Conservation (phyloP, 2,329 filamentous ascomycete genomes). For the Elsinoe arachidis region DNA sequence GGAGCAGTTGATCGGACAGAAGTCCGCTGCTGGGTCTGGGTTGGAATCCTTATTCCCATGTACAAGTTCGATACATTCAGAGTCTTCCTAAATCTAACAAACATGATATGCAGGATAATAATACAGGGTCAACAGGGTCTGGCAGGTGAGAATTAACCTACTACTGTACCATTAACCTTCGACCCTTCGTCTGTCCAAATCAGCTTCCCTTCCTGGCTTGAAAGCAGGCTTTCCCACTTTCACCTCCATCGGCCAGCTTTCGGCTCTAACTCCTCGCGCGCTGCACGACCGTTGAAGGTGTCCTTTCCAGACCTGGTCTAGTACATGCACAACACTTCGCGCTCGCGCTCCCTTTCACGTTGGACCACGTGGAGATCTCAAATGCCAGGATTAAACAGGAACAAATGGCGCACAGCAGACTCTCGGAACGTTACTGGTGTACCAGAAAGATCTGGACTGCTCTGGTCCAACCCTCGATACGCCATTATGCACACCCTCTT, state of each 20-base stretch:
- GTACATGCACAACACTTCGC: not conserved
- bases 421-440: constrained; percentile 1
- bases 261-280: not conserved
- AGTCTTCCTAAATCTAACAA: too few relatives aligned
- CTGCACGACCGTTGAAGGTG: not conserved
- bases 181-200: too few relatives aligned
- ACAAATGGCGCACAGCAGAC: not conserved
- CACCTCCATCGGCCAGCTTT: not conserved
- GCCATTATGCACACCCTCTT: not conserved
- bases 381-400: not conserved
- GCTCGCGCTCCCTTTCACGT: not conserved
- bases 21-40: not conserved
- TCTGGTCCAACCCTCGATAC: not conserved
- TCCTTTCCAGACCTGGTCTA: not conserved
- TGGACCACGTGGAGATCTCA: not conserved
- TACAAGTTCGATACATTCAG: not conserved
- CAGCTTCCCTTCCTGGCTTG: not conserved
- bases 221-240: not conserved
- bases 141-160: too few relatives aligned
- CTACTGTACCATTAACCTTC: too few relatives aligned
- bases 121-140: too few relatives aligned
- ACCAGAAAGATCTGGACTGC: not conserved
- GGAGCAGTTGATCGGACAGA: not conserved
- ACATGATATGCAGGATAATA: too few relatives aligned
- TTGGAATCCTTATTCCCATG: not conserved